Evolutionary conservation across 1,284 basidiomycete genomes (phyloP).

Genomic region (Abortiporus biennis): DNA sequence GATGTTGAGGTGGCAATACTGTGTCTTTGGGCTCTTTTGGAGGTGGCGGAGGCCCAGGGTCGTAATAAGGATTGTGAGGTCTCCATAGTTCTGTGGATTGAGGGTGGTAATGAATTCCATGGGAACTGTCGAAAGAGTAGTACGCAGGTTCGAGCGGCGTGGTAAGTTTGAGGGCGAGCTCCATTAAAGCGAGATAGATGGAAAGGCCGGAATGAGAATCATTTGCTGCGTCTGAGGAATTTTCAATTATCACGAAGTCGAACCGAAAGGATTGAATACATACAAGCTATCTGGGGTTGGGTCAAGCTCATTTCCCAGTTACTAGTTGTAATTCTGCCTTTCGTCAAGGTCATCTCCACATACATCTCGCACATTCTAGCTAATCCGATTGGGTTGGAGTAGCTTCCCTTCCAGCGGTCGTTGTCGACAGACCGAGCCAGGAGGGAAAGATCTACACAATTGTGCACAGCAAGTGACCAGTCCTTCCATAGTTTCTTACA

Average conservation of each 20-base stretch:
- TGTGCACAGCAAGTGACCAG: constrained; percentile 39
- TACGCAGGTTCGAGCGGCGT: constrained; percentile 37
- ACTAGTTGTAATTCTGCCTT: constrained; percentile 54
- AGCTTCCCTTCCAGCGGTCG: constrained; percentile 60
- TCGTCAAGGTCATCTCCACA: constrained; percentile 40
- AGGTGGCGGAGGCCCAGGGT: constrained; percentile 58
- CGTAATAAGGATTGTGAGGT: constrained; percentile 57
- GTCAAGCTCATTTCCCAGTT: constrained; percentile 59
- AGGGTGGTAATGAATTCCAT: constrained; percentile 38
- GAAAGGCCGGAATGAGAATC: constrained; percentile 58
- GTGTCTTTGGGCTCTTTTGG: too few species aligned
- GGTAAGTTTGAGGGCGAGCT: constrained; percentile 32
- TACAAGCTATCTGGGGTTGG: constrained; percentile 50
- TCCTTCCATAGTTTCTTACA: constrained; percentile 57
- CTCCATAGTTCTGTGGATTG: constrained; percentile 34
- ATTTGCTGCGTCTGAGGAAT: constrained; percentile 57
- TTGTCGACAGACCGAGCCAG: constrained; percentile 67
- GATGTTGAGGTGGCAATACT: too few species aligned
- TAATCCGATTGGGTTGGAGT: constrained; percentile 48
- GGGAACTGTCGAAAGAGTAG: constrained; percentile 51
- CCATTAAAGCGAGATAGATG: constrained; percentile 39
- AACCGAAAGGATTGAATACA: constrained; percentile 18
- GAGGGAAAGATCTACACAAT: constrained; percentile 62
- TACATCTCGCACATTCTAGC: constrained; percentile 56
- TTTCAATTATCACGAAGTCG: constrained; percentile 8